phyloP scores from a whole-genome alignment of 179 eudicot species.

The Kewa caespitosa region DNA sequence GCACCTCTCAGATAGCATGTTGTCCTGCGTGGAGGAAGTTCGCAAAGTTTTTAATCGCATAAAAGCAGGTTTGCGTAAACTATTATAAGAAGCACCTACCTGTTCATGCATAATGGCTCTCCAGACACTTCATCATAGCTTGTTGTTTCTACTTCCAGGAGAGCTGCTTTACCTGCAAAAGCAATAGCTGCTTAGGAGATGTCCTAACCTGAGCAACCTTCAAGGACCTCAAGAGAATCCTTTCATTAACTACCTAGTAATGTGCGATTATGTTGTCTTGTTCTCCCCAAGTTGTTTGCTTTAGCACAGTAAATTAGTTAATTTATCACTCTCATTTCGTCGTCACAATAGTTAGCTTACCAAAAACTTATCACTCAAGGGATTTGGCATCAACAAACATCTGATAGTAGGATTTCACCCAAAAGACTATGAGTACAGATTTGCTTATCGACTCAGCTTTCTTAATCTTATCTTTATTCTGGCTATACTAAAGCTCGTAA shows the following conservation, averaged over 20 bases:
- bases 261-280: neutral
- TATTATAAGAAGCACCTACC: constrained; percentile 38
- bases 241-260: neutral
- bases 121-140: constrained; percentile 68
- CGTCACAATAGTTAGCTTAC: too few relatives aligned
- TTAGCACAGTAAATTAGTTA: neutral
- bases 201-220: neutral
- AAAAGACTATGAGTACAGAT: neutral
- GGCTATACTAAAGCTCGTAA: neutral
- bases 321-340: too few relatives aligned
- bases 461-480: neutral
- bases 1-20: constrained; percentile 74
- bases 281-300: neutral
- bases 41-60: constrained; percentile 10
- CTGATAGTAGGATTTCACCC: neutral
- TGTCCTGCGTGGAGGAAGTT: constrained; percentile 40
- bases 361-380: too few relatives aligned
- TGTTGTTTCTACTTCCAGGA: constrained; percentile 67
- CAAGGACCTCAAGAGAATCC: neutral
- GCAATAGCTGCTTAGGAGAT: neutral
- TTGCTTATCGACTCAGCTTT: neutral
- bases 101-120: constrained; percentile 76
- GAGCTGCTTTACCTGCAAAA: constrained; percentile 78
- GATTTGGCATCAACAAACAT: neutral
- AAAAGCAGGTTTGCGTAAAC: neutral